Percentiles rank a stretch among this genome's conserved stretches.
Evolutionary conservation across 2,329 filamentous ascomycete genomes (phyloP).

Genomic region (Exophiala xenobiotica): DNA sequence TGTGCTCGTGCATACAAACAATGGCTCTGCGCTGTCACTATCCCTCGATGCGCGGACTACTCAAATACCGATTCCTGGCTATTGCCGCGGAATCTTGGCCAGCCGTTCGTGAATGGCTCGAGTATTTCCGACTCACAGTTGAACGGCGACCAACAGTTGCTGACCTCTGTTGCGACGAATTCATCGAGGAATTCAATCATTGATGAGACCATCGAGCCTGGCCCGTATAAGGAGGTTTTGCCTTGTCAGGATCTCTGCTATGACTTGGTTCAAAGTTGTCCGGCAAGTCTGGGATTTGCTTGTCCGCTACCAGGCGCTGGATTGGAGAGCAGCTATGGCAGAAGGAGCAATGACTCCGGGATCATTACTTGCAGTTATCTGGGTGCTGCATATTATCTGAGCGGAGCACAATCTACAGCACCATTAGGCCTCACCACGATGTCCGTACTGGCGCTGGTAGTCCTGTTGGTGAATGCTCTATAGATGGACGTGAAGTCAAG

Average conservation of each 20-base stretch:
- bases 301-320: conserved; percentile 62
- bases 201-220: conserved; percentile 69
- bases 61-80: conserved; percentile 57
- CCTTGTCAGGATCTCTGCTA: conserved; percentile 89
- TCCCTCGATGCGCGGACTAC: conserved; percentile 89
- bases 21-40: conserved; percentile 91
- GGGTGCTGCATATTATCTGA: conserved; percentile 57
- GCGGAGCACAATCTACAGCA: conserved; percentile 31
- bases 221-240: conserved; percentile 89
- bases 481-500: not conserved
- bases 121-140: conserved; percentile 38
- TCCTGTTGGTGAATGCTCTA: conserved; percentile 9
- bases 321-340: conserved; percentile 54
- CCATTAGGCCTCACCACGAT: conserved; percentile 1
- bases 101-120: conserved; percentile 69
- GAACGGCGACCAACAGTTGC: conserved; percentile 23
- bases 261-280: conserved; percentile 80
- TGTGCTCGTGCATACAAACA: conserved; percentile 81
- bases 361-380: conserved; percentile 61
- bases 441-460: conserved; percentile 10
- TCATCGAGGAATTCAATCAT: conserved; percentile 70
- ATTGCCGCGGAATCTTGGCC: conserved; percentile 69
- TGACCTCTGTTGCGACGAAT: conserved; percentile 45
- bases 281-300: conserved; percentile 68
- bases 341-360: conserved; percentile 35